Evolutionary conservation across 2,329 filamentous ascomycete species (phyloP), one percentile per base, ranked within the genome.

Genomic region (Xylaria sp.): DNA sequence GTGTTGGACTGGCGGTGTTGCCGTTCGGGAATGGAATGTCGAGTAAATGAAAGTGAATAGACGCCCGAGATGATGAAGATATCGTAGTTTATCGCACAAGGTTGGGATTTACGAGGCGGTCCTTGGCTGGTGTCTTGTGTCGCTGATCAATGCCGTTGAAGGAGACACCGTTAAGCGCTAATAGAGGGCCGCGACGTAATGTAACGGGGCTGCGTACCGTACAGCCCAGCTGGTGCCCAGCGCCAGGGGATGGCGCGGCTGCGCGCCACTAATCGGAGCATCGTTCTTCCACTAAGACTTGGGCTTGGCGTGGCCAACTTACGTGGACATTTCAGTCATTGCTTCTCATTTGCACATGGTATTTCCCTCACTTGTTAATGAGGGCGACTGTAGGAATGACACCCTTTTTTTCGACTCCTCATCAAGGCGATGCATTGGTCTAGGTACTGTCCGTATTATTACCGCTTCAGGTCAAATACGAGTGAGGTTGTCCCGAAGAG

Each of bases 121-220:
- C 29, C 24, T 26, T 26, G 24, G 24, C 24, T 5, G 29, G 4
- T 34, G 29, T 34, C 29, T 34, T 7, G 29, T 34, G 29, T 34
- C 29, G 29, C 3, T 13, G 29, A 34, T 34, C 29, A 34, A 34
- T 52, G 54, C 54, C 51, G n/a, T 54, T 57, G 42, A 59, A 51
- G 48, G 52, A 60, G 54, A 49, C 52, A 39, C 44, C 20, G 39
- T 42, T 51, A 54, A 61, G 58, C 61, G 59, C 61, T 63, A 63
- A 60, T 49, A 54, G 55, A 52, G 38, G 44, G 55, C 54, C 60
- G 64, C 65, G 64, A 68, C 66, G 66, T 68, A 68, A 68, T 68
- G 58, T 48, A 60, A 61, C 60, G 62, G 58, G 65, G 65, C 66
- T 68, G 60, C 57, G 61, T 44, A 59, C 60, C 59, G 49, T 53